Base-by-base conservation (phyloP, 2,329 filamentous ascomycete species). In the Neonectria coccinea region DNA sequence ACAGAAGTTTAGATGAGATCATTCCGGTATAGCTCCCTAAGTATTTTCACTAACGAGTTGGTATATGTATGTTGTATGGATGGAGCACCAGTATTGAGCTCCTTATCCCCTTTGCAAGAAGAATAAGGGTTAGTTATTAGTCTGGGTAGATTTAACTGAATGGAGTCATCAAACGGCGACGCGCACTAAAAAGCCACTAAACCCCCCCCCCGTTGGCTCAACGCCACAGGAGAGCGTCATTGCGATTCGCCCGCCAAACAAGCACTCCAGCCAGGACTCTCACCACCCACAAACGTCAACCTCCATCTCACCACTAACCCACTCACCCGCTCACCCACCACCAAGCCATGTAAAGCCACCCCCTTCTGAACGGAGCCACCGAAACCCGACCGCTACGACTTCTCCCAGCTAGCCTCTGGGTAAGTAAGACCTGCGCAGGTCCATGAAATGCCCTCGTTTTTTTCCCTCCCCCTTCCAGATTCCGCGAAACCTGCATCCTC, bases 241-340 rank as follows among this genome's bases (percentile, higher is more conserved):
- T 22, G 44, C 53, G 39, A 29, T 44, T 42, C 36, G 44, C 31
- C 42, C 47, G 47, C 29, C 51, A 53, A 39, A 39, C 36, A n/a
- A 33, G 5, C 25, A 25, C 25, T 25, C 25, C 25, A 25, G 22
- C 22, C 22, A 25, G 10, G n/a, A 4, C n/a, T 36, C 33, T 25
- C 22, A 39, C 36, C 36, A 39, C 36, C 36, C 36, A 39, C 36
- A 39, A 16, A 39, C 36, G 6, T 42, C 39, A 8, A 9, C 39
- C 5, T 25, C 22, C 22, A 25, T 42, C n/a, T 42, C 39, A 42
- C 39, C 39, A 18, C n/a, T 9, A 25, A 25, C 25, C 25, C 25
- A 6, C 25, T 6, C 25, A 6, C 25, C 25, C 25, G 3, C 25
- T 25, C 14, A 22, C 54, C 12, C 29, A 47, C 20, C 29, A 27